These are phyloP conservation scores for Erysimum cheiri DNA, from an alignment of 441 rosid species.

Conservation along the genomic window DNA sequence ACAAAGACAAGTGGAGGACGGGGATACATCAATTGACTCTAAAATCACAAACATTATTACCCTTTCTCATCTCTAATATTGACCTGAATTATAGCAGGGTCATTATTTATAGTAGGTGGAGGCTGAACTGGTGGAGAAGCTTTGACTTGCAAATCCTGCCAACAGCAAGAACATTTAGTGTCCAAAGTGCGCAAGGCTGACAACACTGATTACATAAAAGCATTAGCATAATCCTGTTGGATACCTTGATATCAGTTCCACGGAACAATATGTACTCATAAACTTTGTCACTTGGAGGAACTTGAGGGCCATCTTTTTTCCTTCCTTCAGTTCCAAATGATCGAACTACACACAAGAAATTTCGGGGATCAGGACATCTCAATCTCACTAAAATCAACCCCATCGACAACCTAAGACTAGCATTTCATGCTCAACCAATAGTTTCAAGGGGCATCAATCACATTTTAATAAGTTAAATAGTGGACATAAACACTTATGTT, in stretches of 20 bases:
- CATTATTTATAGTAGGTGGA: conserved; percentile 69
- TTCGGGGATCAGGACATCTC: conserved; percentile 16
- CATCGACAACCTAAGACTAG: background rate
- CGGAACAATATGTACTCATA: conserved; percentile 92
- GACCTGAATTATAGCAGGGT: conserved; percentile 97
- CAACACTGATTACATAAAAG: conserved; percentile 3
- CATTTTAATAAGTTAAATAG: background rate
- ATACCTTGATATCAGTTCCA: conserved; percentile 96
- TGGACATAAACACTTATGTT: background rate
- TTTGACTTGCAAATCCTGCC: conserved; percentile 94
- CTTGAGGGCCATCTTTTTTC: conserved; percentile 86
- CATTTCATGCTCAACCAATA: conserved; percentile 3
- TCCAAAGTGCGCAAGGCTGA: conserved; percentile 7
- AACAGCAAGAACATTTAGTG: conserved; percentile 18
- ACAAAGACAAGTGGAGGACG: conserved; percentile 27
- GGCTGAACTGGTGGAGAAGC: conserved; percentile 87
- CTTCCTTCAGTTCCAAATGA: conserved; percentile 98
- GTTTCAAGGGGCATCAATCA: conserved; percentile 6
- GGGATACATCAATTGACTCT: conserved; percentile 12
- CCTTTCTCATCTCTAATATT: conserved; percentile 18
- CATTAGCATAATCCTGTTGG: background rate
- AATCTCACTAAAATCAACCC: conserved; percentile 21
- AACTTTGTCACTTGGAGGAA: conserved; percentile 74
- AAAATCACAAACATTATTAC: conserved; percentile 6
- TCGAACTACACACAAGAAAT: conserved; percentile 58